These are phyloP conservation scores for Fusarium phyllophilum DNA, from an alignment of 2,329 filamentous ascomycete species.

Conservation along the genomic window DNA sequence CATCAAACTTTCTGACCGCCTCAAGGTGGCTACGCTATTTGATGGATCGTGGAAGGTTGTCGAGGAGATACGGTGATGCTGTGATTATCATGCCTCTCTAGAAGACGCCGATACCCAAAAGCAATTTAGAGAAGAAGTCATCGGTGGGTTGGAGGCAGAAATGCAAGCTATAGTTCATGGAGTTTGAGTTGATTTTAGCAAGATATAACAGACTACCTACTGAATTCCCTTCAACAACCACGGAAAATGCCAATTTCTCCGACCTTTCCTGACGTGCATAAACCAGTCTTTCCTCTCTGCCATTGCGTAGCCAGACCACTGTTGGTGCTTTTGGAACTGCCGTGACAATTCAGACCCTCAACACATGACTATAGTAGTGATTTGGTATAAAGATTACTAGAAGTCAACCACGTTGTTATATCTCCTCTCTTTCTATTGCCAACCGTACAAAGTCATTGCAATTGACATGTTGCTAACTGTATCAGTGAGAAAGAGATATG, in stretches of 20 bases:
- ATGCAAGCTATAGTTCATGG: background rate
- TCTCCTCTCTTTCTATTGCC: too few relatives aligned
- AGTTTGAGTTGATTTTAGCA: background rate
- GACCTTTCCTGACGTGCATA: background rate
- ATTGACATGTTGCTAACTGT: too few relatives aligned
- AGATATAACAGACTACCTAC: background rate
- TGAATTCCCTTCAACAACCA: fast-evolving
- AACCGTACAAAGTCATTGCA: too few relatives aligned
- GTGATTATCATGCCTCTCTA: too few relatives aligned
- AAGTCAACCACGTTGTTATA: too few relatives aligned
- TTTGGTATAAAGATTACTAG: too few relatives aligned
- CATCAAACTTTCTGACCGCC: too few relatives aligned
- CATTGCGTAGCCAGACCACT: background rate
- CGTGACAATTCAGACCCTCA: background rate
- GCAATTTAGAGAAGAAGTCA: background rate
- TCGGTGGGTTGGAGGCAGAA: background rate
- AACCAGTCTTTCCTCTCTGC: background rate
- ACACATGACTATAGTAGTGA: too few relatives aligned
- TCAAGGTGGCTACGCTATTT: too few relatives aligned
- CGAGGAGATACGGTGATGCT: too few relatives aligned
- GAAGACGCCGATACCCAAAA: background rate
- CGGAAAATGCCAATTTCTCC: background rate
- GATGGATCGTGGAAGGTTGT: too few relatives aligned
- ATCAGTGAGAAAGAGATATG: too few relatives aligned
- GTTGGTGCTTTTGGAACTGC: background rate